Evolutionary conservation across 2,329 filamentous ascomycete genomes (phyloP), one percentile per base, ranked within the genome.

Genomic region (Neonectria neomacrospora): DNA sequence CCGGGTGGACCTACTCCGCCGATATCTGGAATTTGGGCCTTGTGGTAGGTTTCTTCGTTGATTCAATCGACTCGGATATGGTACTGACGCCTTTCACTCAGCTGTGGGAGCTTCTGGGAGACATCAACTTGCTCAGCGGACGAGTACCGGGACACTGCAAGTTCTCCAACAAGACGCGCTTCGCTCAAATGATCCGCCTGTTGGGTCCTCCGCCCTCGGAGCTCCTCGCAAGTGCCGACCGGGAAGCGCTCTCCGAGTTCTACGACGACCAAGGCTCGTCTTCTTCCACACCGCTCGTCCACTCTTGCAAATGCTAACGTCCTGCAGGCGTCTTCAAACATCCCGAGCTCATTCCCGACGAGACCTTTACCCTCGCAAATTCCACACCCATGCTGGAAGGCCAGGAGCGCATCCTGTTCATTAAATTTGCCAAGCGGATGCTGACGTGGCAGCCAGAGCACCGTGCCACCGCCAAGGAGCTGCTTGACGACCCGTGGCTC

Each of bases 21-120:
- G 76, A 77, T 54, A 74, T 74, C 16, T 74, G 72, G 73, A 74
- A 74, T 44, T 45, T 77, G 8, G 75, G 72, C 18, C 67, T 73
- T 5, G 72, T 77, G 64, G 72, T 75, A 66, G 45, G 69, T 66
- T 18, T 14, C 12, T 6, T 16, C 11, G 2, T 6, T 7, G 45
- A 12, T n/a, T 8, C 11, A 34, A 30, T 12, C n/a, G 16, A 45
- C 12, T 22, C 16, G n/a, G 8, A 10, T 1, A 9, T 50, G 14
- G 16, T 7, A 3, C 64, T 71, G 34, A 70, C 42, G 9, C 5
- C 1, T 20, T 20, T 26, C 34, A 39, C 37, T 3, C 51, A 73
- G 71, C 45, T 74, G 23, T 75, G 73, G 69, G 72, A 75, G 34
- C 67, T 75, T 42, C 59, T 76, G 2, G 74, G 69, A n/a, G 74